Percentiles rank a stretch among this genome's conserved stretches.
These are phyloP conservation scores for Eustoma russellianum DNA, from an alignment of 257 asterid species.

Conservation along the genomic window DNA sequence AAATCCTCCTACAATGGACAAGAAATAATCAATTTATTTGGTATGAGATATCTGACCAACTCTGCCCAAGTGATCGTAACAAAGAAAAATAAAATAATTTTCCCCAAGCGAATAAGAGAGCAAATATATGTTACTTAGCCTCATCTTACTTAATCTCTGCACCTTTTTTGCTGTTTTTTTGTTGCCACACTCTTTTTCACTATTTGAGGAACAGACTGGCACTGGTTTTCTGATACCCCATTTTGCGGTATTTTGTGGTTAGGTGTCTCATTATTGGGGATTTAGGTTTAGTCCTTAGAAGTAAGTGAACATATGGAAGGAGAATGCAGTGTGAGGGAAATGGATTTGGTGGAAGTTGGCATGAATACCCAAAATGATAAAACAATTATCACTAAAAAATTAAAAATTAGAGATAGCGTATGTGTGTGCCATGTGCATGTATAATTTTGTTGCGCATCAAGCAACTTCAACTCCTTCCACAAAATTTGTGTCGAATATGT, in stretches of 20 bases:
- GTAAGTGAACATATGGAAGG: constrained; percentile 1
- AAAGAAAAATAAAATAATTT: no score
- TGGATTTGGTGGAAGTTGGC: constrained; percentile 45
- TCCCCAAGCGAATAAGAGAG: no score
- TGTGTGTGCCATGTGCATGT: neutral
- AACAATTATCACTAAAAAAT: neutral
- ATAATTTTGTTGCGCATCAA: neutral
- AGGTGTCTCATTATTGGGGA: constrained; percentile 34
- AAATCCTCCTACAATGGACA: no score
- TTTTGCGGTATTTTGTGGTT: constrained; percentile 15
- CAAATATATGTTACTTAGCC: no score
- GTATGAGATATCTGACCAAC: no score
- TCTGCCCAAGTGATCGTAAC: no score
- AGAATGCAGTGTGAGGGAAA: constrained; percentile 4
- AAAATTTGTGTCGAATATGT: neutral
- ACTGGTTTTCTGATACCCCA: neutral
- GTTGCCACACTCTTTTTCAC: neutral
- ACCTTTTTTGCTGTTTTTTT: constrained; percentile 3
- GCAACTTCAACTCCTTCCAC: constrained; percentile 9
- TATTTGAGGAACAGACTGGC: neutral
- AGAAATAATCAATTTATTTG: no score
- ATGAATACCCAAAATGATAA: constrained; percentile 6
- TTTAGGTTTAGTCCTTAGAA: constrained; percentile 30
- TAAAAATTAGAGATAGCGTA: no score
- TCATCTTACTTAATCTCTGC: no score